Conservation (phyloP, 352 stramenopile species). For the Phytophthora sp. region DNA sequence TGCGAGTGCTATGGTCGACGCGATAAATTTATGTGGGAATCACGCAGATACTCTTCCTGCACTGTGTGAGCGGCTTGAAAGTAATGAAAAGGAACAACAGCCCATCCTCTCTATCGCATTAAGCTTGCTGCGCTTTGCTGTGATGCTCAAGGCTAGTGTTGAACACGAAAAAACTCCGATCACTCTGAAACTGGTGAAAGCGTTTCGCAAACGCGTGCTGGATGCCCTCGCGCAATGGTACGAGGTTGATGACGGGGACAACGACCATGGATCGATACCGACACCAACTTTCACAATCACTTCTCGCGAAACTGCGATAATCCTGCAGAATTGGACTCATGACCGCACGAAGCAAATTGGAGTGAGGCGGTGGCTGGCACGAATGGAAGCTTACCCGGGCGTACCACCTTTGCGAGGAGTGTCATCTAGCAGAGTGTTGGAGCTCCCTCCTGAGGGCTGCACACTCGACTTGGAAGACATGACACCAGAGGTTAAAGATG, state of each 20-base stretch:
- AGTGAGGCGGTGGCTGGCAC: slow-evolving; percentile 53
- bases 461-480: slow-evolving; percentile 63
- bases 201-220: slow-evolving; percentile 41
- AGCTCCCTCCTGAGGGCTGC: slow-evolving; percentile 34
- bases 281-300: slow-evolving; percentile 58
- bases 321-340: slow-evolving; percentile 67
- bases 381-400: slow-evolving; percentile 41
- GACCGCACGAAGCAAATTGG: slow-evolving; percentile 43
- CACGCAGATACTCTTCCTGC: slow-evolving; percentile 37
- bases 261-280: slow-evolving; percentile 21
- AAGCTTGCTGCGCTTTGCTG: slow-evolving; percentile 26
- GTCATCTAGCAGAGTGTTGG: slow-evolving; percentile 15
- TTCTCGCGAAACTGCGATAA: slow-evolving; percentile 58
- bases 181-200: slow-evolving; percentile 28
- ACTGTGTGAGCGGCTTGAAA: slow-evolving; percentile 32
- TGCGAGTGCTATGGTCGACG: slow-evolving; percentile 29
- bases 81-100: slow-evolving; percentile 7
- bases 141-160: slow-evolving; percentile 13
- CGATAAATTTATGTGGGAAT: slow-evolving; percentile 41
- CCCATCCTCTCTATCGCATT: slow-evolving; percentile 24
- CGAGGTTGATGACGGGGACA: slow-evolving; percentile 28
- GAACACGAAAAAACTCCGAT: slow-evolving; percentile 11
- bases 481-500: slow-evolving; percentile 76
- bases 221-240: slow-evolving; percentile 53
- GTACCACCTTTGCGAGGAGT: slow-evolving; percentile 25